phyloP scores from a whole-genome alignment of 2,329 filamentous ascomycete genomes.

The Akanthomyces muscarius region DNA sequence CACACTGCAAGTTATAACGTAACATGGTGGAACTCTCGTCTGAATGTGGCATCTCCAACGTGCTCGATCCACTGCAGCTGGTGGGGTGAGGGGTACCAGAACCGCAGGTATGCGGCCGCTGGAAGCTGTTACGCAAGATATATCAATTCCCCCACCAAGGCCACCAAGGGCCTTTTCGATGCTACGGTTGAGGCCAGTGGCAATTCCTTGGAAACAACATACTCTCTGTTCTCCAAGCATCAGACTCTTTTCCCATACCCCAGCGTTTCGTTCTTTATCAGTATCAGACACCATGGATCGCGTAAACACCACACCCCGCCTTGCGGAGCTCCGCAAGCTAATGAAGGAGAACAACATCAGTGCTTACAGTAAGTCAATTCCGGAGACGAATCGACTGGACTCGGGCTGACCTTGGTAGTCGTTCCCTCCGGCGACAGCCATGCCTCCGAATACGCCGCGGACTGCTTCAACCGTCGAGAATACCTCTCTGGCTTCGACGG shows the following conservation, averaged over 20 bases:
- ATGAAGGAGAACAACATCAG: slow-evolving; percentile 88
- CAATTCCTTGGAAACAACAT: slow-evolving; percentile 9
- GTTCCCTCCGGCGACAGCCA: slow-evolving; percentile 96
- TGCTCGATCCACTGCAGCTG: slow-evolving; percentile 3
- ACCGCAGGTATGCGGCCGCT: slow-evolving; percentile 7
- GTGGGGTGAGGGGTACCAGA: slow-evolving; percentile 16
- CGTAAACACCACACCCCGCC: slow-evolving; percentile 72
- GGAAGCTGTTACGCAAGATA: slow-evolving; percentile 7
- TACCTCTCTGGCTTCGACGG: slow-evolving; percentile 94
- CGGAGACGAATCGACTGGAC: slow-evolving; percentile 1
- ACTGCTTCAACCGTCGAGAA: slow-evolving; percentile 86
- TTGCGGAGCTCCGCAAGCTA: slow-evolving; percentile 71
- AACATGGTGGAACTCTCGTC: neutral
- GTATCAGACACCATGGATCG: slow-evolving; percentile 27
- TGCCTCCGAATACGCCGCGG: slow-evolving; percentile 95
- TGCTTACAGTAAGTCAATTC: slow-evolving; percentile 68
- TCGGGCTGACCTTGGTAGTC: slow-evolving; percentile 50
- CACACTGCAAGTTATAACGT: slow-evolving; percentile 1
- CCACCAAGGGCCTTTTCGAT: slow-evolving; percentile 9
- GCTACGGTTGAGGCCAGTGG: slow-evolving; percentile 4
- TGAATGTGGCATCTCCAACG: slow-evolving; percentile 8
- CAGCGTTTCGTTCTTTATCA: neutral
- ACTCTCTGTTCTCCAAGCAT: neutral
- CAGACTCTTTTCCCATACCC: neutral
- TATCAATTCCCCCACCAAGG: slow-evolving; percentile 5